Conservation (phyloP, 2,329 filamentous ascomycete genomes). For the Arthrobotrys megalospora region DNA sequence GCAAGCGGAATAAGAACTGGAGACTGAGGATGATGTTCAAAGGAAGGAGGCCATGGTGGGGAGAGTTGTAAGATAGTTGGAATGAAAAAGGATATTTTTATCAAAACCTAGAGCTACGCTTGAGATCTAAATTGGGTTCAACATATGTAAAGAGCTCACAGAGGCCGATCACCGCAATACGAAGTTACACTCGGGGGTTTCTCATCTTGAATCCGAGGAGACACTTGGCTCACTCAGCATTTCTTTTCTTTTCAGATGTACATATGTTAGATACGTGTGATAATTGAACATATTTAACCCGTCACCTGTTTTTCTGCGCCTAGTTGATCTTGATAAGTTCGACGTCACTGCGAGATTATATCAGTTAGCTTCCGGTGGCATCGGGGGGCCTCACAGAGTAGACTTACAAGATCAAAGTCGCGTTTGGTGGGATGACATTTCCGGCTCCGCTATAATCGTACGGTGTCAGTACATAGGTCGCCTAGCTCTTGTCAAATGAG, state of each 20-base stretch:
- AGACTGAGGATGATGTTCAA: conserved; percentile 47
- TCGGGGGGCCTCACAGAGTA: background rate
- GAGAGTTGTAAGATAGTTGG: conserved; percentile 60
- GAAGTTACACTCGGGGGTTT: background rate
- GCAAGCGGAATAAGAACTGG: conserved; percentile 39
- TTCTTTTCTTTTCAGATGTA: background rate
- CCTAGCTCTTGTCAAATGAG: background rate
- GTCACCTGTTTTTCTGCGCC: too few species aligned
- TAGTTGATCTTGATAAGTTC: conserved; percentile 61
- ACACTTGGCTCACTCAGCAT: background rate
- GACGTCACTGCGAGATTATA: conserved; percentile 54
- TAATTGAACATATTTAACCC: background rate
- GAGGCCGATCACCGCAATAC: background rate
- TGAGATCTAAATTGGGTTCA: background rate
- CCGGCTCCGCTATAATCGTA: conserved; percentile 78
- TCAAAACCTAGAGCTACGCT: conserved; percentile 31
- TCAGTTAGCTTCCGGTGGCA: background rate
- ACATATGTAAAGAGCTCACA: background rate
- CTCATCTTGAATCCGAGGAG: background rate
- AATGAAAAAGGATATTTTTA: conserved; percentile 59
- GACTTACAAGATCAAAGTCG: conserved; percentile 87
- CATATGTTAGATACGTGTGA: background rate
- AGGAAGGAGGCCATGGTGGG: conserved; percentile 20
- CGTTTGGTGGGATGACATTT: conserved; percentile 80
- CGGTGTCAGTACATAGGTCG: background rate